Evolutionary conservation across 345 rosid genomes (phyloP).

Genomic region (Boechera retrofracta): DNA sequence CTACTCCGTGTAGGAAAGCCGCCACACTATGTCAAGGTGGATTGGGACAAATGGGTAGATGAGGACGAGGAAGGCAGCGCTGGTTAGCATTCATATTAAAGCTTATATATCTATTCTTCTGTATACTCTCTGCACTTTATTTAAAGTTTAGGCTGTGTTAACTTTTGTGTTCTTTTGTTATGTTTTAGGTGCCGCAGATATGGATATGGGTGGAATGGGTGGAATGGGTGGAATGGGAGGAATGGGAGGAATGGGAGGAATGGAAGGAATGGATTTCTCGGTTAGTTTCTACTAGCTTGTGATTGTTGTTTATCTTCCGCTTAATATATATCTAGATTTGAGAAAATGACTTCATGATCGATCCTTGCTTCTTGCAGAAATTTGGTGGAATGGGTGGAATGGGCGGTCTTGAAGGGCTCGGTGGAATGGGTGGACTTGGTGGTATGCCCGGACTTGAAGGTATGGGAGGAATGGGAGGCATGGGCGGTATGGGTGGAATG

Average conservation of each 20-base stretch:
- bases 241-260: conserved; percentile 40
- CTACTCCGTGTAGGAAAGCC: conserved; percentile 64
- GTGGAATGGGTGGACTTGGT: conserved; percentile 45
- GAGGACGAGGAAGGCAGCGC: conserved; percentile 72
- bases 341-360: conserved; percentile 4
- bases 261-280: conserved; percentile 49
- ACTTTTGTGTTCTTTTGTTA: conserved; percentile 23
- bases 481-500: conserved; percentile 54
- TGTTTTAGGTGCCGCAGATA: conserved; percentile 46
- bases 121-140: not conserved
- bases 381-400: conserved; percentile 45
- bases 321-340: conserved; percentile 13
- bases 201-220: conserved; percentile 41
- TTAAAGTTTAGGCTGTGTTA: not conserved
- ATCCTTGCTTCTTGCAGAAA: conserved; percentile 38
- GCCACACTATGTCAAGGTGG: conserved; percentile 84
- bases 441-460: conserved; percentile 33
- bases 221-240: conserved; percentile 35
- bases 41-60: conserved; percentile 97
- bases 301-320: conserved; percentile 9
- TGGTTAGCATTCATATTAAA: conserved; percentile 32
- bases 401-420: conserved; percentile 39
- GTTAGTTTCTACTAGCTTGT: conserved; percentile 35
- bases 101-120: conserved; percentile 1
- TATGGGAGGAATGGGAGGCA: conserved; percentile 41